Conservation (phyloP, 192 early-diverging fungal species). For the Physocladia obscura region DNA sequence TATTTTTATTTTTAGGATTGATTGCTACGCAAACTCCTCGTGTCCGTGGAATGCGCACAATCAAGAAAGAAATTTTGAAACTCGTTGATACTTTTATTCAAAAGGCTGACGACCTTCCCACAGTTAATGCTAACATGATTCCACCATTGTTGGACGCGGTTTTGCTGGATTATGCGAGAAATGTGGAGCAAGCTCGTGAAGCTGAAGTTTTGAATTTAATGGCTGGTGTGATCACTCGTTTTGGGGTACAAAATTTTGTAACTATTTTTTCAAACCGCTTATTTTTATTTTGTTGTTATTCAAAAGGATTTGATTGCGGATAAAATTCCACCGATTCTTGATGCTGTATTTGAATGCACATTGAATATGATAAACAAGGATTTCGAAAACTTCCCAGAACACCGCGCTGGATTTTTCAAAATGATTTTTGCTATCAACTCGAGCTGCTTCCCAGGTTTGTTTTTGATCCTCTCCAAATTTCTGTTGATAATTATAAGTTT, state of each 20-base stretch:
- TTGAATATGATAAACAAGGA: constrained; percentile 99
- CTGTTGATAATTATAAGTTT: constrained; percentile 2
- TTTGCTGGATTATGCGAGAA: constrained; percentile 82
- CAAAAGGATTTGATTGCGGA: constrained; percentile 73
- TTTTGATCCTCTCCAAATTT: not conserved
- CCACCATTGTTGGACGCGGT: constrained; percentile 89
- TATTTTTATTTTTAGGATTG: constrained; percentile 60
- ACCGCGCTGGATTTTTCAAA: constrained; percentile 92
- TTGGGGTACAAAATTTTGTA: constrained; percentile 60
- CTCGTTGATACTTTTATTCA: constrained; percentile 91
- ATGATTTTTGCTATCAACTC: constrained; percentile 87
- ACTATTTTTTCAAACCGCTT: not conserved
- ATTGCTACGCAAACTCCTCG: constrained; percentile 91
- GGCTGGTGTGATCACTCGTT: constrained; percentile 78
- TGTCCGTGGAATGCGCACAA: constrained; percentile 85
- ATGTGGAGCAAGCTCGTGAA: constrained; percentile 86
- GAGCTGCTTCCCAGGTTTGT: constrained; percentile 83
- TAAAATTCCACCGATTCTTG: constrained; percentile 82
- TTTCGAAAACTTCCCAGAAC: constrained; percentile 96
- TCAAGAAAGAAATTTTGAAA: constrained; percentile 94
- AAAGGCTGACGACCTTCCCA: constrained; percentile 80
- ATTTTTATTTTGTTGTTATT: not conserved
- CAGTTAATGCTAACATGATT: constrained; percentile 82
- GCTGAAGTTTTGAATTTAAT: constrained; percentile 93
- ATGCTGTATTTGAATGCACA: constrained; percentile 94